Conservation (phyloP, 306 rosid genomes). For the Quillaja saponaria region DNA sequence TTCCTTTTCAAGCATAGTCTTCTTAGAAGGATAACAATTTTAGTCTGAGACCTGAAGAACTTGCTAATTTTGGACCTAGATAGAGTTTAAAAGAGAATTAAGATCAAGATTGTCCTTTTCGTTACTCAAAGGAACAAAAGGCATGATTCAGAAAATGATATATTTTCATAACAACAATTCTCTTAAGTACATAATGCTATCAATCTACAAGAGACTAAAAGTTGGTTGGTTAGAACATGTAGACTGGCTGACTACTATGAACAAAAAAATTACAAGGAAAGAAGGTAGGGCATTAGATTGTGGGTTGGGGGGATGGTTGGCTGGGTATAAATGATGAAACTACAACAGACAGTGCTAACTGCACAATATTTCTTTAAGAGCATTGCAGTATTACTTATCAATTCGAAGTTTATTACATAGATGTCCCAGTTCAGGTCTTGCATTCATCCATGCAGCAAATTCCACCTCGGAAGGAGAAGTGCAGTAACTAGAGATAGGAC, state of each 20-base stretch:
- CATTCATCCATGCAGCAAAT: conserved; percentile 76
- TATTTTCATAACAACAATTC: no score
- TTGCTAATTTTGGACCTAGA: no score
- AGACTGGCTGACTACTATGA: neutral
- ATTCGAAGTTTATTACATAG: conserved; percentile 78
- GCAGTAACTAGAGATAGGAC: conserved; percentile 83
- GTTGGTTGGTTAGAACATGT: conserved; percentile 12
- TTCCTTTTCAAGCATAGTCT: no score
- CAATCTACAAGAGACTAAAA: conserved; percentile 7
- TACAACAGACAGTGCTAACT: conserved; percentile 33
- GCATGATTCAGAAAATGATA: no score
- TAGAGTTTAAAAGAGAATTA: no score
- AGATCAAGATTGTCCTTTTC: no score
- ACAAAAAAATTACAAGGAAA: neutral
- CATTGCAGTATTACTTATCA: conserved; percentile 52
- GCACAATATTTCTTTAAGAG: conserved; percentile 36
- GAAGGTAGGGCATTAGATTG: neutral
- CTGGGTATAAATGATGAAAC: conserved; percentile 4
- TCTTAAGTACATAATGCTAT: conserved; percentile 9
- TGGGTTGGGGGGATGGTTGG: neutral
- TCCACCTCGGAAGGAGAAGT: conserved; percentile 44
- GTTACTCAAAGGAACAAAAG: no score
- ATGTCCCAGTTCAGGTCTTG: conserved; percentile 91
- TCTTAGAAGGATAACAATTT: no score
- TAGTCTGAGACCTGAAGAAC: no score